Evolutionary conservation across 1,284 basidiomycete genomes (phyloP).

Genomic region (Singerocomus inundabilis): DNA sequence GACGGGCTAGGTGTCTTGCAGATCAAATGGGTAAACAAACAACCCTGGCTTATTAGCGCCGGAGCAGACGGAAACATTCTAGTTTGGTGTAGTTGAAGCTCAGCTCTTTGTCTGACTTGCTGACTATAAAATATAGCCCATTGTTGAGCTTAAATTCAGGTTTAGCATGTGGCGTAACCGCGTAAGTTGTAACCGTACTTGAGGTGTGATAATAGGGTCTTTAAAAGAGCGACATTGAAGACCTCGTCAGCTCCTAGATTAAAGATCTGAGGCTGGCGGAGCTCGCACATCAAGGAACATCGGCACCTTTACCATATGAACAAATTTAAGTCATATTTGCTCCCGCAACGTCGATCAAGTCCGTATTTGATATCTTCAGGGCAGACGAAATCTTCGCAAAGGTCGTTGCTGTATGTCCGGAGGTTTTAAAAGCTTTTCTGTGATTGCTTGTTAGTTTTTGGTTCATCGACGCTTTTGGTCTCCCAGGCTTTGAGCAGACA

Average conservation of each 20-base stretch:
- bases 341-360: constrained; percentile 6
- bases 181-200: constrained; percentile 12
- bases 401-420: not conserved
- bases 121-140: constrained; percentile 23
- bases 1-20: constrained; percentile 92
- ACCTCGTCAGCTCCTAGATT: not conserved
- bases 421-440: not conserved
- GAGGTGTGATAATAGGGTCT: not conserved
- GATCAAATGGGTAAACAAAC: constrained; percentile 83
- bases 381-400: not conserved
- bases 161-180: constrained; percentile 12
- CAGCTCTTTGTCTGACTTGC: constrained; percentile 30
- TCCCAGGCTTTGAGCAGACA: constrained; percentile 2
- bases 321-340: constrained; percentile 9
- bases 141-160: constrained; percentile 30
- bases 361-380: not conserved
- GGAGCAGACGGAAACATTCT: constrained; percentile 90
- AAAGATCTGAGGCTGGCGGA: constrained; percentile 1
- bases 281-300: not conserved
- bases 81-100: constrained; percentile 77
- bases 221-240: constrained; percentile 6
- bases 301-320: constrained; percentile 1
- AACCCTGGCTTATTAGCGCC: constrained; percentile 92
- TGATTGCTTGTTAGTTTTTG: not conserved
- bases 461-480: not conserved